Evolutionary conservation across 345 rosid species (phyloP).

Genomic region (Aquilaria yunnanensis): DNA sequence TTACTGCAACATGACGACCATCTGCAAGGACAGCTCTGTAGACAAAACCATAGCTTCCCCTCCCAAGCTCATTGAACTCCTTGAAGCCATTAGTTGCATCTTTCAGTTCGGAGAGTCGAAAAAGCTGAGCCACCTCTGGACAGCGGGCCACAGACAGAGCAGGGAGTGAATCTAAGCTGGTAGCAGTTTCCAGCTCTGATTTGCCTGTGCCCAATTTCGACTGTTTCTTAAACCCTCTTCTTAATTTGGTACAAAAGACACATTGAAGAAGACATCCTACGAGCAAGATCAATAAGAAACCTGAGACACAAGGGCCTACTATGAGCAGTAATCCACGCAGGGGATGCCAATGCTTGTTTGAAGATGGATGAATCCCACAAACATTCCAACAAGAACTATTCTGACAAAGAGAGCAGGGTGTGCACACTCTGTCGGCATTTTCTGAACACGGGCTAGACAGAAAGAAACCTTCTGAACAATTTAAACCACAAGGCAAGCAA

Average conservation of each 20-base stretch:
- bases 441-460: constrained; percentile 66
- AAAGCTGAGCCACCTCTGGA: constrained; percentile 65
- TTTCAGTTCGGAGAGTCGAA: constrained; percentile 77
- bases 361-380: constrained; percentile 45
- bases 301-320: constrained; percentile 37
- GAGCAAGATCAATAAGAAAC: constrained; percentile 34
- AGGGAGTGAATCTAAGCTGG: constrained; percentile 24
- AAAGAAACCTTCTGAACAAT: constrained; percentile 74
- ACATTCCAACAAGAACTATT: constrained; percentile 69
- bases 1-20: constrained; percentile 85
- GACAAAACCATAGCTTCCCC: constrained; percentile 91
- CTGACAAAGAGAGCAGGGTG: constrained; percentile 90
- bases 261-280: constrained; percentile 50
- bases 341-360: constrained; percentile 47
- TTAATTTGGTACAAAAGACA: constrained; percentile 20
- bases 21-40: constrained; percentile 74
- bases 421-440: constrained; percentile 69
- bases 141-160: constrained; percentile 35
- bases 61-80: constrained; percentile 86
- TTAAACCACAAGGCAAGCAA: constrained; percentile 68
- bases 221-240: constrained; percentile 36
- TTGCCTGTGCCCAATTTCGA: constrained; percentile 57
- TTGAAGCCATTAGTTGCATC: constrained; percentile 94
- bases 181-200: constrained; percentile 39
- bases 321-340: constrained; percentile 33